Evolutionary conservation across 1,139 yeast genomes (phyloP), one percentile per base, ranked within the genome.

Genomic region (Pichia sp.): DNA sequence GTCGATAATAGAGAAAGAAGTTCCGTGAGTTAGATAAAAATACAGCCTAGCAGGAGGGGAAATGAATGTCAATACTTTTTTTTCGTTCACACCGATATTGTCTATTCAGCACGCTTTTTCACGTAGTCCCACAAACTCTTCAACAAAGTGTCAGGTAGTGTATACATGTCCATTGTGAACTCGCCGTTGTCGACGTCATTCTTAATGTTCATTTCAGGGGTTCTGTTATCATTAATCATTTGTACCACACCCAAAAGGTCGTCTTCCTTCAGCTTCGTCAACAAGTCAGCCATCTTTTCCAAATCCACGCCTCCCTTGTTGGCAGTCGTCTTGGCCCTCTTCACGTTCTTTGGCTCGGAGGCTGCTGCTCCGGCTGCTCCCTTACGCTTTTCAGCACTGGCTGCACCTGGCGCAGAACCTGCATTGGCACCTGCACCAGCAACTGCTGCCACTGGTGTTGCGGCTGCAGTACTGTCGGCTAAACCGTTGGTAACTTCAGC

Each of bases 141-240:
- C 71, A 93, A 80, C 69, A 93, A 77, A 46, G 90, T 84, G 69
- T 92, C 98, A 24, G 99, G 99, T 64, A 93, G 78, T 46, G 98
- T 92, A 71, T 84, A 92, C 65, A 93, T 78, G 73, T 93, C 99
- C 88, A 93, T 90, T 57, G 96, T 92, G 71, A 93, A 93, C 74
- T 93, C 99, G 50, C 99, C 99, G 66, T 90, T 95, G 61, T 92
- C 98, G 51, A 89, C 92, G 68, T 93, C 97, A 72, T 93, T 93
- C 70, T 92, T 91, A 66, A 93, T 88, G 72, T 88, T 91, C 97
- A 93, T 93, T 56, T 93, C 98, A 50, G 89, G 85, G 17, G 98
- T 91, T 71, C 90, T 84, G 73, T 93, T 93, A 71, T 93, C 98
- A 53, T 96, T 91, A 42, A 93, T 95, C 97, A 93, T 92, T 72